Evolutionary conservation across 805 yeast species (phyloP), one percentile per base, ranked within the genome.

Genomic region (Zygosaccharomyces lentus): DNA sequence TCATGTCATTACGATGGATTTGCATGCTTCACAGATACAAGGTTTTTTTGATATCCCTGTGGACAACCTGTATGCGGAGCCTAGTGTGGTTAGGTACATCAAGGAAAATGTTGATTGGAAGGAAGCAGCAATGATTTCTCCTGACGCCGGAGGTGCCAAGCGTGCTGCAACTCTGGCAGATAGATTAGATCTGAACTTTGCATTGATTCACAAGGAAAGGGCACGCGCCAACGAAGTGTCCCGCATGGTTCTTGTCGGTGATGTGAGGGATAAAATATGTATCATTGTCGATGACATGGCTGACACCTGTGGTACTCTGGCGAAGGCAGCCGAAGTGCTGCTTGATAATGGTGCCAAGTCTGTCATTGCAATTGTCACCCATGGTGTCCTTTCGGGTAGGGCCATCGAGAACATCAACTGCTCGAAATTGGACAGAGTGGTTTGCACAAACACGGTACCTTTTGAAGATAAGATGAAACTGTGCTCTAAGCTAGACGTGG

Each of bases 101-200:
- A 76, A 74, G 49, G 90, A 82, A 53, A 73, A 76, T 45, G 70
- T 80, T 41, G 75, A 76, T 54, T 74, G 69, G 52, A 67, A 77
- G 34, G 76, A 84, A 38, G 78, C 87, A n/a, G 84, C 85, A 44
- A 79, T 86, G 45, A 80, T 86, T 13, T 86, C 93, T 1, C 95
- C 95, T 5, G 95, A 86, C 69, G 95, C 93, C 6, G 95, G 95
- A 64, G 95, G 95, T 52, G 93, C 93, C 47, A 86, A 86, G 62
- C 76, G 95, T 69, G 93, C 87, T n/a, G 93, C 93, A 8, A 82
- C 84, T 8, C 70, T 86, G 53, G 93, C 93, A 43, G 93, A 85
- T 64, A 75, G 83, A 50, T 68, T 86, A 53, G 93, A 86, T 65
- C 70, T 84, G 62, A 84, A 84, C 61, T 86, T 86, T 68, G 93